phyloP scores from a whole-genome alignment of 2,329 filamentous ascomycete species.

The Aspergillus eucalypticola region DNA sequence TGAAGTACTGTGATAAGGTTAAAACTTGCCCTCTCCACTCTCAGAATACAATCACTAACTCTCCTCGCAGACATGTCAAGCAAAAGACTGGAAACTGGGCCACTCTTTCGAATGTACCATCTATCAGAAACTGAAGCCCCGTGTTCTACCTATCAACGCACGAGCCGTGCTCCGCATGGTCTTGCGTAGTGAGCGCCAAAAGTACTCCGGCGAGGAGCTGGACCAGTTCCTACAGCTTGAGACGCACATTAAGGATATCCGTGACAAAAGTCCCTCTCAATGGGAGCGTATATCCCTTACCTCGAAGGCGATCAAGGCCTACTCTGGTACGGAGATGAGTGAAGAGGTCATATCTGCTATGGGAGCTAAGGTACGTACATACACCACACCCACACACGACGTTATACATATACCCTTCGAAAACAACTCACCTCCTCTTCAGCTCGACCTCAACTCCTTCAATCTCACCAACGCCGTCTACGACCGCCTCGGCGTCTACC shows the following conservation, averaged over 20 bases:
- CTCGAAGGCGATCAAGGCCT: slow-evolving; percentile 56
- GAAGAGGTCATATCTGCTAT: slow-evolving; percentile 46
- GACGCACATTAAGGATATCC: slow-evolving; percentile 53
- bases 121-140: slow-evolving; percentile 48
- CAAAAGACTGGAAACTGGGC: slow-evolving; percentile 57
- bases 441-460: slow-evolving; percentile 61
- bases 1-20: slow-evolving; percentile 63
- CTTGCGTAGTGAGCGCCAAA: slow-evolving; percentile 40
- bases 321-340: slow-evolving; percentile 50
- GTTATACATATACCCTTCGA: background rate
- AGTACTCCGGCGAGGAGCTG: slow-evolving; percentile 42
- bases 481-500: slow-evolving; percentile 60
- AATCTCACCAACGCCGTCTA: slow-evolving; percentile 58
- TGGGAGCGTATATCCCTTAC: slow-evolving; percentile 55
- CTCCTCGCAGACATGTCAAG: slow-evolving; percentile 56
- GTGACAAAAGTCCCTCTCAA: slow-evolving; percentile 39
- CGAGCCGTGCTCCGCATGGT: slow-evolving; percentile 59
- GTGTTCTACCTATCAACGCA: slow-evolving; percentile 56
- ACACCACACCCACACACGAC: background rate
- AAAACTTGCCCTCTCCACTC: background rate
- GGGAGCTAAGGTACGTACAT: slow-evolving; percentile 46
- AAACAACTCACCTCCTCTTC: background rate
- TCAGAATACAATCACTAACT: background rate
- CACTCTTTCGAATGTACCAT: slow-evolving; percentile 63
- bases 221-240: slow-evolving; percentile 47